Conservation (phyloP, 352 stramenopile genomes). For the Globisporangium solare region DNA sequence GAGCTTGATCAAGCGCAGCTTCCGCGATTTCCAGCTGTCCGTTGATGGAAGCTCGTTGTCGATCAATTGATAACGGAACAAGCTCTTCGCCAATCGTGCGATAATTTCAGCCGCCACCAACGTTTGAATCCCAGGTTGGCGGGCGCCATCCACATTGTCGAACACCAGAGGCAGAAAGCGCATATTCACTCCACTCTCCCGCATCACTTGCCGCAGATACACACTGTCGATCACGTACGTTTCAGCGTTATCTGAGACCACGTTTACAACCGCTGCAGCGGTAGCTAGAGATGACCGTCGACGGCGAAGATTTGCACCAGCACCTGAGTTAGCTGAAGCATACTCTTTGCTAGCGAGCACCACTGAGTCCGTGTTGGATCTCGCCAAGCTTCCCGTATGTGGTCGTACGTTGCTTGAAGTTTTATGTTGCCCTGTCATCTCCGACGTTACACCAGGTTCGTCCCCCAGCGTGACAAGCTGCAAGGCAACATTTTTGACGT, state of each 20-base stretch:
- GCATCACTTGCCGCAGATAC: constrained; percentile 57
- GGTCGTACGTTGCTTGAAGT: neutral
- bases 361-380: constrained; percentile 13
- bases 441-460: neutral
- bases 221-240: constrained; percentile 71
- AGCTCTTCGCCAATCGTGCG: constrained; percentile 60
- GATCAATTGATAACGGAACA: constrained; percentile 62
- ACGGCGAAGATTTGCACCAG: constrained; percentile 3
- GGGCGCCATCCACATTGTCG: constrained; percentile 25
- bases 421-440: neutral
- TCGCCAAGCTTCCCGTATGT: neutral
- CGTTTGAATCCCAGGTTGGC: constrained; percentile 46
- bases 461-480: constrained; percentile 70
- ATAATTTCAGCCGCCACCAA: constrained; percentile 71
- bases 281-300: constrained; percentile 40
- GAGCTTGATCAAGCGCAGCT: constrained; percentile 52
- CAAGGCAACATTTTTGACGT: constrained; percentile 46
- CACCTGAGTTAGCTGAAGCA: neutral
- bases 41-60: constrained; percentile 37
- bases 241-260: constrained; percentile 16
- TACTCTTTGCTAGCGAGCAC: neutral
- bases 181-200: constrained; percentile 59
- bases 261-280: constrained; percentile 22
- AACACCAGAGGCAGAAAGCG: constrained; percentile 71
- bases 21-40: constrained; percentile 51